Percentiles rank a stretch among this genome's conserved stretches.
Evolutionary conservation across 306 rosid genomes (phyloP).

Genomic region (Quercus agrifolia): DNA sequence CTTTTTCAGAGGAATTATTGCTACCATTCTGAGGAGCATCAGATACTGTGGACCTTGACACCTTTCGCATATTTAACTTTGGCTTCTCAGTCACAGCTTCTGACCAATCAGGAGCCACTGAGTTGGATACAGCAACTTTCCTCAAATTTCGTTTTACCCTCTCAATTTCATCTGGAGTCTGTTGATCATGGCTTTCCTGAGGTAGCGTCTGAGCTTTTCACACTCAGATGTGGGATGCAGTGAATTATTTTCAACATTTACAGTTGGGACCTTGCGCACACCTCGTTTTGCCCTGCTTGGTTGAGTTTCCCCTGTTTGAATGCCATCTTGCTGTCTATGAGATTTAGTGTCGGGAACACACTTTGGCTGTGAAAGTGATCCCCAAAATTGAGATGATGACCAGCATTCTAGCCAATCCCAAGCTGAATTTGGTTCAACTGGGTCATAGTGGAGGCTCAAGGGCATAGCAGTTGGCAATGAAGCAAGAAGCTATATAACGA

Average conservation of each 20-base stretch:
- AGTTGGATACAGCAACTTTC: conserved; percentile 14
- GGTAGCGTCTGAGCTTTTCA: conserved; percentile 29
- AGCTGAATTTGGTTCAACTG: conserved; percentile 32
- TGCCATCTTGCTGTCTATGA: too few species aligned
- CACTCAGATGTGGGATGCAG: conserved; percentile 11
- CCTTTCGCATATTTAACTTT: conserved; percentile 23
- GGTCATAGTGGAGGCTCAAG: conserved; percentile 29
- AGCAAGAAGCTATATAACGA: conserved; percentile 44
- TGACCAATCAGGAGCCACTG: conserved; percentile 30
- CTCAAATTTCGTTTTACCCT: conserved; percentile 30
- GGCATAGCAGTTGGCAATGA: conserved; percentile 35
- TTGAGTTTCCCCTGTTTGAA: too few species aligned
- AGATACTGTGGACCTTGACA: conserved; percentile 18
- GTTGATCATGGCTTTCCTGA: conserved; percentile 33
- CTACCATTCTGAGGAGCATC: conserved; percentile 31
- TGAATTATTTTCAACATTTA: conserved; percentile 25
- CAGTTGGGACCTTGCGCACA: conserved; percentile 26
- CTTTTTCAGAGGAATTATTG: conserved; percentile 31
- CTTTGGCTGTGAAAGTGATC: conserved; percentile 25
- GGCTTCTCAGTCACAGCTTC: conserved; percentile 36
- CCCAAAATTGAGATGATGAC: conserved; percentile 50
- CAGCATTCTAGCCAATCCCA: conserved; percentile 51
- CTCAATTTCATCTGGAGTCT: conserved; percentile 29
- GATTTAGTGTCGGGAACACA: conserved; percentile 5
- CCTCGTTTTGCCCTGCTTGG: not conserved